Evolutionary conservation across 108 stramenopile species (phyloP).

Genomic region (Epithemia pelagica): DNA sequence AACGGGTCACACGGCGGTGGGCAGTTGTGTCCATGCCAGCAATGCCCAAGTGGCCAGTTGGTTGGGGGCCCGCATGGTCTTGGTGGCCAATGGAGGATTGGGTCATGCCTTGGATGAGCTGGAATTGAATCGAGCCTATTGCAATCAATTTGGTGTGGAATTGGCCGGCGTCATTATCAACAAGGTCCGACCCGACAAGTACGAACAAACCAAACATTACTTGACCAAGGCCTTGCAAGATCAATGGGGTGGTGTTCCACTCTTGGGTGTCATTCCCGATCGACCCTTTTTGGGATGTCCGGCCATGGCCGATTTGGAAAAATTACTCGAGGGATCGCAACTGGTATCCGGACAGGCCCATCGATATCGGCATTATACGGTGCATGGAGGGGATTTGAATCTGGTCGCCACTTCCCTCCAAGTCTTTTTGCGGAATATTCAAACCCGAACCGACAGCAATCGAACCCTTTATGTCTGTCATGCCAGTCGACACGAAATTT

Average conservation of each 20-base stretch:
- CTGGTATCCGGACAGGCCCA: slow-evolving; percentile 64
- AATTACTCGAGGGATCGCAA: slow-evolving; percentile 51
- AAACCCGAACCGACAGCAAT: slow-evolving; percentile 33
- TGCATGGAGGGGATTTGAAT: slow-evolving; percentile 58
- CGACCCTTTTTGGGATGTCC: slow-evolving; percentile 83
- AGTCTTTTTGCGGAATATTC: slow-evolving; percentile 76
- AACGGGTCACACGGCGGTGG: slow-evolving; percentile 90
- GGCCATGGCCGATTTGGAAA: slow-evolving; percentile 72
- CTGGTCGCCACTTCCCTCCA: slow-evolving; percentile 78
- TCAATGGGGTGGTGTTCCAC: slow-evolving; percentile 57
- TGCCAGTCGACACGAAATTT: slow-evolving; percentile 73
- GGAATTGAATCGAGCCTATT: slow-evolving; percentile 74
- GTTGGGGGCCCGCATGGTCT: slow-evolving; percentile 78
- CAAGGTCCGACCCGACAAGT: slow-evolving; percentile 82
- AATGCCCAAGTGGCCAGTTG: slow-evolving; percentile 84
- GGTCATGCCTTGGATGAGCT: slow-evolving; percentile 88
- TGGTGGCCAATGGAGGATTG: slow-evolving; percentile 91
- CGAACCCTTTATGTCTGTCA: slow-evolving; percentile 87
- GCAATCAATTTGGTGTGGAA: slow-evolving; percentile 63
- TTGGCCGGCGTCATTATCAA: slow-evolving; percentile 88
- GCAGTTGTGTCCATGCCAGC: slow-evolving; percentile 71
- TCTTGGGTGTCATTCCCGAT: slow-evolving; percentile 87
- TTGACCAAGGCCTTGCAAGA: slow-evolving; percentile 48
- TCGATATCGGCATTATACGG: slow-evolving; percentile 68
- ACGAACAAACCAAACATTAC: slow-evolving; percentile 65